These are phyloP conservation scores for Neofusicoccum sp. DNA, from an alignment of 2,329 filamentous ascomycete species.

Conservation along the genomic window DNA sequence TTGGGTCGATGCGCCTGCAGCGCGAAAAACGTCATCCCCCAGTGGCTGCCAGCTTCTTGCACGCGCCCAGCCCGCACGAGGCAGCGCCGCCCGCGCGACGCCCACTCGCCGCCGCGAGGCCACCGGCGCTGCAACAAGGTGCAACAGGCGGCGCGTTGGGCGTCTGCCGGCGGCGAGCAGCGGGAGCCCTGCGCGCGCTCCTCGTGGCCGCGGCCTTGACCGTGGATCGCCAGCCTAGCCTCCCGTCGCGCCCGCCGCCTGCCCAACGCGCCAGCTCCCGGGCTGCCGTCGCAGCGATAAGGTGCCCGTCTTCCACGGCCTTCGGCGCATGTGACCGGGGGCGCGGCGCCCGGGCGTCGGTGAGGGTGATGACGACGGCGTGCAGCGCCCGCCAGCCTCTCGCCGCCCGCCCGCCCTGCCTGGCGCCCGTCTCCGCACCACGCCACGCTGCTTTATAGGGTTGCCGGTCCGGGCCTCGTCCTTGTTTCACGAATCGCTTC, in stretches of 20 bases:
- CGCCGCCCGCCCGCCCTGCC: neutral
- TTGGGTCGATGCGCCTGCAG: neutral
- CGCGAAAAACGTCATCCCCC: neutral
- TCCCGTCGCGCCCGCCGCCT: neutral
- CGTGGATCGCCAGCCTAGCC: slow-evolving; percentile 1
- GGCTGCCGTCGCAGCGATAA: slow-evolving; percentile 7
- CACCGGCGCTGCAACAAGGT: neutral
- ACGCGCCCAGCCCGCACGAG: neutral
- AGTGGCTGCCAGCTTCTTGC: slow-evolving; percentile 11
- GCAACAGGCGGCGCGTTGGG: neutral
- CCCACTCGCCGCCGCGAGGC: neutral
- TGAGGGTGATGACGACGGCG: slow-evolving; percentile 10
- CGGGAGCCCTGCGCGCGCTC: slow-evolving; percentile 1
- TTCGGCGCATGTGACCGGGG: slow-evolving; percentile 1
- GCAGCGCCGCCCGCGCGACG: neutral
- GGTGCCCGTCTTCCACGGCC: neutral
- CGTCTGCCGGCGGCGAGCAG: neutral
- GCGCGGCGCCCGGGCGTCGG: neutral
- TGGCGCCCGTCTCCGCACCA: slow-evolving; percentile 3
- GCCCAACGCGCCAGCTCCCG: slow-evolving; percentile 6
- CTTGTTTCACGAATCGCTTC: slow-evolving; percentile 12
- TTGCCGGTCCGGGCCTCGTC: slow-evolving; percentile 8
- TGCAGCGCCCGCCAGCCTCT: neutral
- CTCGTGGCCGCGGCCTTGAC: neutral
- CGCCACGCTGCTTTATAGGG: slow-evolving; percentile 14